Percentiles rank a stretch among this genome's conserved stretches.
These are phyloP conservation scores for Cyclotella sp. DNA, from an alignment of 108 stramenopile genomes.

Conservation along the genomic window DNA sequence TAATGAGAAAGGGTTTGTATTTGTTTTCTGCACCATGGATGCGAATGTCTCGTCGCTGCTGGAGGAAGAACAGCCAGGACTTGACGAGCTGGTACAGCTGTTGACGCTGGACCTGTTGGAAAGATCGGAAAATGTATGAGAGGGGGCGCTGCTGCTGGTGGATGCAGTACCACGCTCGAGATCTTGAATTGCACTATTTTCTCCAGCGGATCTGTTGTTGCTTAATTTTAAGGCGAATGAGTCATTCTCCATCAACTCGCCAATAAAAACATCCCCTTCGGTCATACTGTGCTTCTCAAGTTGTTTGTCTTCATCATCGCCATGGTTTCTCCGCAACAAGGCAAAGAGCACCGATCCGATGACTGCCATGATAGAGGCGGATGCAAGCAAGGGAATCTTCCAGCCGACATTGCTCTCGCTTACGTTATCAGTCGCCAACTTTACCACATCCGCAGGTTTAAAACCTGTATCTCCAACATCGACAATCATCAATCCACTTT, in stretches of 20 bases:
- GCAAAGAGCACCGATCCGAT: neutral
- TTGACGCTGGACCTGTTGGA: neutral
- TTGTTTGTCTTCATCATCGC: neutral
- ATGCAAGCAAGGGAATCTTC: constrained; percentile 8
- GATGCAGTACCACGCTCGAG: constrained; percentile 4
- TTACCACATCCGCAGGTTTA: neutral
- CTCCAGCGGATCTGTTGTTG: neutral
- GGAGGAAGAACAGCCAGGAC: neutral
- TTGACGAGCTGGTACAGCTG: neutral
- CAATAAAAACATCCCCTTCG: constrained; percentile 9
- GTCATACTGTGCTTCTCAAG: neutral
- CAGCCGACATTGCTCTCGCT: neutral
- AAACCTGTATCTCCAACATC: neutral
- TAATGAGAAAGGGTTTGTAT: constrained; percentile 11
- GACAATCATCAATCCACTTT: constrained; percentile 16
- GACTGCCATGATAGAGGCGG: neutral
- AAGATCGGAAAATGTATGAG: neutral
- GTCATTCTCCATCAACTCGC: constrained; percentile 18
- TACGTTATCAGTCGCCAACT: neutral
- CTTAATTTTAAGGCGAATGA: neutral
- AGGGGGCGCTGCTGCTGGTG: constrained; percentile 5
- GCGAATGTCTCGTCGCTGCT: constrained; percentile 8
- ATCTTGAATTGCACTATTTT: neutral
- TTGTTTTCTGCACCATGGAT: constrained; percentile 8
- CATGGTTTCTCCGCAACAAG: neutral